Evolutionary conservation across 208 protist genomes (phyloP).

Genomic region (Leishmania martiniquensis): DNA sequence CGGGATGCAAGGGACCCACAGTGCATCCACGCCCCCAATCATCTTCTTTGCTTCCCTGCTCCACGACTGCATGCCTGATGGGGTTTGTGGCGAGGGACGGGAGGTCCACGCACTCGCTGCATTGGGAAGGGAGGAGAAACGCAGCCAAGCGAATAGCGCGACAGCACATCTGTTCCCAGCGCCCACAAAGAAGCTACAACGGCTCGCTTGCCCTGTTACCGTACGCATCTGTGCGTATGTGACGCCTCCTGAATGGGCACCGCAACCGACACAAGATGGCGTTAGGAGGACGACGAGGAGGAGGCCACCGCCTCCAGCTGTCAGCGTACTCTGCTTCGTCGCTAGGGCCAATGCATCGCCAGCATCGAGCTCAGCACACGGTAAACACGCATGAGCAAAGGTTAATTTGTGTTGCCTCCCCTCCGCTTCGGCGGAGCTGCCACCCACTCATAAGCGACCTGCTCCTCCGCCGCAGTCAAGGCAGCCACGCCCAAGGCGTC

Average conservation of each 20-base stretch:
- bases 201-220: neutral
- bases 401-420: conserved; percentile 1
- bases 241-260: neutral
- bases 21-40: neutral
- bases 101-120: neutral
- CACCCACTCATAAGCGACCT: conserved; percentile 77
- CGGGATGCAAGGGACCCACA: neutral
- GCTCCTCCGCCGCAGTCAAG: conserved; percentile 46
- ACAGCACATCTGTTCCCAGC: neutral
- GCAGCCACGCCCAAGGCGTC: conserved; percentile 66
- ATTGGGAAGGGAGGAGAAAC: neutral
- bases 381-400: neutral
- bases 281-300: neutral
- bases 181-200: neutral
- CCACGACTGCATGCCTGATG: neutral
- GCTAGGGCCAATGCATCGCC: neutral
- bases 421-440: conserved; percentile 36
- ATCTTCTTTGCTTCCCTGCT: neutral
- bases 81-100: neutral
- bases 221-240: neutral
- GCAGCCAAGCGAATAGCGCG: neutral
- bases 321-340: neutral
- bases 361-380: neutral
- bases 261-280: neutral
- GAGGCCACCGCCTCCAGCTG: neutral